Percentiles rank a stretch among this genome's conserved stretches.
Evolutionary conservation across 148 eudicot genomes (phyloP).

Genomic region (Linanthus parryae): DNA sequence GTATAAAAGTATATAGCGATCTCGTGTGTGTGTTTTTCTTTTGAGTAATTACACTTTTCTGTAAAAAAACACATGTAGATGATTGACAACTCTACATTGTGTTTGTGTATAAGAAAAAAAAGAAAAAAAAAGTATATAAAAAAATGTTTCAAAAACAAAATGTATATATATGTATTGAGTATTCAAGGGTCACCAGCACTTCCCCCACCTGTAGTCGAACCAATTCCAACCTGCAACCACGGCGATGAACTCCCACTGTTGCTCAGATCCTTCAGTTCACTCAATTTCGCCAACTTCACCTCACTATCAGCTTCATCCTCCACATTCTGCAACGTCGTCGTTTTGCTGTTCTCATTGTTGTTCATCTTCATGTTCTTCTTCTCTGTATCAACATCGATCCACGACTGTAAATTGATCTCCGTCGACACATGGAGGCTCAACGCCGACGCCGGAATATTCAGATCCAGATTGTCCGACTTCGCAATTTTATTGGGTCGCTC

Average conservation of each 20-base stretch:
- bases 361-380: not conserved
- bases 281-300: slow-evolving; percentile 52
- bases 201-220: slow-evolving; percentile 41
- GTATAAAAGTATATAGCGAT: too few species aligned
- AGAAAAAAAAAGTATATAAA: too few species aligned
- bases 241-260: slow-evolving; percentile 35
- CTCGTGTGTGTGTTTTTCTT: too few species aligned
- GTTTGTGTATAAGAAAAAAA: too few species aligned
- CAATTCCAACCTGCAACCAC: slow-evolving; percentile 82
- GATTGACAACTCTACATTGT: too few species aligned
- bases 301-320: slow-evolving; percentile 82
- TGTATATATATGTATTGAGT: too few species aligned
- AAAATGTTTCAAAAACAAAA: too few species aligned
- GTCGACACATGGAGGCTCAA: slow-evolving; percentile 64
- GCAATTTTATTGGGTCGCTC: slow-evolving; percentile 21
- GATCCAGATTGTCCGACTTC: slow-evolving; percentile 39
- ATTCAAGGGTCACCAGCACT: too few species aligned
- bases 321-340: slow-evolving; percentile 14
- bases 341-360: not conserved
- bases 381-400: too few species aligned
- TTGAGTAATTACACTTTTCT: too few species aligned
- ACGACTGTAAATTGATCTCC: slow-evolving; percentile 44
- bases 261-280: slow-evolving; percentile 59
- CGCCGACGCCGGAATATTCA: slow-evolving; percentile 46
- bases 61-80: too few species aligned